A percentile compares a stretch with the other conserved stretches of the same genome.
Conservation (phyloP, 495 filamentous ascomycete genomes). For the Xylaria cubensis region DNA sequence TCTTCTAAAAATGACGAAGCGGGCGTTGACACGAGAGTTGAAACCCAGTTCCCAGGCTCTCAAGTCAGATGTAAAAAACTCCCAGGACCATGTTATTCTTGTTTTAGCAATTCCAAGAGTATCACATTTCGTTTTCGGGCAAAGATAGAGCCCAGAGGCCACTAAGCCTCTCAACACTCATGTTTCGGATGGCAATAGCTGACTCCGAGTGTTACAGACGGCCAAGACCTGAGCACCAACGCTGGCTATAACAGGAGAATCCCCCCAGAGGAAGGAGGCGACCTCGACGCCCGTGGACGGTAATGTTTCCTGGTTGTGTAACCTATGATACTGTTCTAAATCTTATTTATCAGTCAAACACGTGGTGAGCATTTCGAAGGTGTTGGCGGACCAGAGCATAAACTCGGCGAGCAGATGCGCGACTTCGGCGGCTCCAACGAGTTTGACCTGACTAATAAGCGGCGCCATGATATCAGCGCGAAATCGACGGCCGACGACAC, state of each 20-base stretch:
- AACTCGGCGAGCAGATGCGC: slow-evolving; percentile 38
- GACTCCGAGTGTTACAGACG: slow-evolving; percentile 30
- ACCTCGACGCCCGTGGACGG: slow-evolving; percentile 45
- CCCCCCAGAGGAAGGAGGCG: slow-evolving; percentile 48
- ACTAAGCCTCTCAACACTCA: not conserved
- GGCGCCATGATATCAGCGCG: slow-evolving; percentile 23
- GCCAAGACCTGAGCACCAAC: slow-evolving; percentile 44
- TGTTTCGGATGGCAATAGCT: not conserved
- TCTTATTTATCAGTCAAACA: slow-evolving; percentile 33
- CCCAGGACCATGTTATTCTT: not conserved
- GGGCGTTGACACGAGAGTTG: slow-evolving; percentile 41
- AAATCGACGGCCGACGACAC: slow-evolving; percentile 18
- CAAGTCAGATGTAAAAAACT: not conserved
- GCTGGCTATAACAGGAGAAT: slow-evolving; percentile 45
- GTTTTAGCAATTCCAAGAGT: not conserved
- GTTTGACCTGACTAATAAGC: slow-evolving; percentile 28
- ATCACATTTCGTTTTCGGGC: not conserved
- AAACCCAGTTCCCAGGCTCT: slow-evolving; percentile 41
- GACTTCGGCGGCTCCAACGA: slow-evolving; percentile 35
- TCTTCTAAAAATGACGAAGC: slow-evolving; percentile 36
- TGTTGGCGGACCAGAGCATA: slow-evolving; percentile 43
- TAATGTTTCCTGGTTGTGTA: slow-evolving; percentile 26
- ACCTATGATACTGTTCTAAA: not conserved
- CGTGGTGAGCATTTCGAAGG: slow-evolving; percentile 44
- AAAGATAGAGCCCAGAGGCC: not conserved